Evolutionary conservation across 148 eudicot species (phyloP).

Genomic region (Talinum fruticosum): DNA sequence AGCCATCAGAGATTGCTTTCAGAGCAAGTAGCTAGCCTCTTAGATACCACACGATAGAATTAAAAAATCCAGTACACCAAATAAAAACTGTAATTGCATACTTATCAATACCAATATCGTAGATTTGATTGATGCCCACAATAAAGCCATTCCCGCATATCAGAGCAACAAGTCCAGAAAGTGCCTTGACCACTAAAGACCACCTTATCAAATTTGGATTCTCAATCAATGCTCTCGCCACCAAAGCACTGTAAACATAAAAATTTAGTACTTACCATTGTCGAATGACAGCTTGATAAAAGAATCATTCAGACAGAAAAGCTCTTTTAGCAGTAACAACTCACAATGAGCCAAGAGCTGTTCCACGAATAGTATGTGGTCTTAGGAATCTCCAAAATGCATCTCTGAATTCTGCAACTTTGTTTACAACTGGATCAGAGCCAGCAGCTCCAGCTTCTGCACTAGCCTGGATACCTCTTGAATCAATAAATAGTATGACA

Average conservation of each 20-base stretch:
- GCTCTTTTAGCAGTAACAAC: conserved; percentile 20
- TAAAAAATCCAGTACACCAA: conserved; percentile 6
- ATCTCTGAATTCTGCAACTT: conserved; percentile 58
- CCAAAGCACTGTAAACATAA: conserved; percentile 72
- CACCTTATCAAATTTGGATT: conserved; percentile 81
- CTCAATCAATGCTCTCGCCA: conserved; percentile 83
- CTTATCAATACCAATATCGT: conserved; percentile 99
- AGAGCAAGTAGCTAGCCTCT: background rate
- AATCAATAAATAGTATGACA: conserved; percentile 10
- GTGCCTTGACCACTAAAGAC: conserved; percentile 80
- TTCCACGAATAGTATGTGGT: conserved; percentile 98
- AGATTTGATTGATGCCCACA: conserved; percentile 98
- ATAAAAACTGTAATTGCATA: conserved; percentile 41
- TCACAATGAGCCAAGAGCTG: conserved; percentile 85
- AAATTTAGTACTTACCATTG: conserved; percentile 13
- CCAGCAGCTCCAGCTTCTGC: conserved; percentile 81
- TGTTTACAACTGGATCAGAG: conserved; percentile 58
- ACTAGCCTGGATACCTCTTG: conserved; percentile 51
- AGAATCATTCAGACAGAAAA: conserved; percentile 1
- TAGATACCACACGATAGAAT: background rate
- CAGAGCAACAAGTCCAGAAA: conserved; percentile 82
- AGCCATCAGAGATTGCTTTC: background rate
- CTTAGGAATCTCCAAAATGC: conserved; percentile 97
- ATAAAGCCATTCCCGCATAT: conserved; percentile 96
- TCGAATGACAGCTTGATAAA: background rate